A percentile compares a stretch with the other conserved stretches of the same genome.
phyloP scores from a whole-genome alignment of 345 rosid species.

The Arabidopsis arenosa region DNA sequence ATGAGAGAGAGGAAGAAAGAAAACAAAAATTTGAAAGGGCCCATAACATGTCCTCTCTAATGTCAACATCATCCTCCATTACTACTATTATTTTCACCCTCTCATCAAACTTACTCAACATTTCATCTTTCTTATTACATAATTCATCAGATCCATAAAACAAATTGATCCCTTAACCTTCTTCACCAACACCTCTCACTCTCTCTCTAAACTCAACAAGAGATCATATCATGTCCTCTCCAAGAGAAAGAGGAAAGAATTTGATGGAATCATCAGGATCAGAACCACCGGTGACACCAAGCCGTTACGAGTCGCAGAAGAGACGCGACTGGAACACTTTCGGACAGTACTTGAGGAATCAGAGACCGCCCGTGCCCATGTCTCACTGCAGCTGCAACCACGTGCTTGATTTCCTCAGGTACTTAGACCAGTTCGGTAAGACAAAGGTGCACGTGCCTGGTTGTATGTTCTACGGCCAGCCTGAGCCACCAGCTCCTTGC shows the following conservation, averaged over 20 bases:
- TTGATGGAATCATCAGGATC: slow-evolving; percentile 47
- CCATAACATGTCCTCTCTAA: slow-evolving; percentile 44
- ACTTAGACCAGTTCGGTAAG: slow-evolving; percentile 86
- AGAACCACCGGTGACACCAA: slow-evolving; percentile 53
- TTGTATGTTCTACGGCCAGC: slow-evolving; percentile 83
- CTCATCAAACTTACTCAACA: slow-evolving; percentile 38
- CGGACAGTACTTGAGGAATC: slow-evolving; percentile 73
- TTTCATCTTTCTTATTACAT: slow-evolving; percentile 33
- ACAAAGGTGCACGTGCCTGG: slow-evolving; percentile 79
- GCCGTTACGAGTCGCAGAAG: slow-evolving; percentile 82
- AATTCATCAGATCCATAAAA: slow-evolving; percentile 38
- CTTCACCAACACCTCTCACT: slow-evolving; percentile 18
- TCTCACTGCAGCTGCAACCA: slow-evolving; percentile 70
- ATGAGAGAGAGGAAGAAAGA: slow-evolving; percentile 13
- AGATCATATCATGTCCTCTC: slow-evolving; percentile 42
- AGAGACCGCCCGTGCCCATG: slow-evolving; percentile 68
- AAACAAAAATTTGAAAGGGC: slow-evolving; percentile 25
- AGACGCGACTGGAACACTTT: slow-evolving; percentile 88
- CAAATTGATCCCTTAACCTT: slow-evolving; percentile 28
- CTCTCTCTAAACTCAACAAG: slow-evolving; percentile 28
- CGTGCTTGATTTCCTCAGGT: slow-evolving; percentile 71
- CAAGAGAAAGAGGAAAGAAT: slow-evolving; percentile 47
- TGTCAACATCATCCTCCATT: slow-evolving; percentile 40
- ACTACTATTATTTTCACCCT: slow-evolving; percentile 46
- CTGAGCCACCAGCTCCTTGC: slow-evolving; percentile 92